Evolutionary conservation across 805 yeast species (phyloP).

Genomic region (Kregervanrija pseudodelftensis): DNA sequence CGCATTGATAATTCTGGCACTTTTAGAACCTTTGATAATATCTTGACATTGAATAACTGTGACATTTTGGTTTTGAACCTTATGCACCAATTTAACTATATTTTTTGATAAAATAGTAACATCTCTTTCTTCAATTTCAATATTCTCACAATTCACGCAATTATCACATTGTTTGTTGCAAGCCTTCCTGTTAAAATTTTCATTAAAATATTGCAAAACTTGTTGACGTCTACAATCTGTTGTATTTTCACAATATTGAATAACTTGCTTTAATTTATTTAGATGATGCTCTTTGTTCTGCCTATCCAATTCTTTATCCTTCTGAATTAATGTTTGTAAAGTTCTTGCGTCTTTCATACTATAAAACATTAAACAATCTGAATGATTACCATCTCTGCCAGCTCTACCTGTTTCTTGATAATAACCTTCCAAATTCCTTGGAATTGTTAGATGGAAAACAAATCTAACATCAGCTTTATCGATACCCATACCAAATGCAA

Average conservation of each 20-base stretch:
- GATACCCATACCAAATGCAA: conserved; percentile 99
- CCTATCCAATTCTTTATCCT: conserved; percentile 60
- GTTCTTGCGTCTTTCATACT: conserved; percentile 72
- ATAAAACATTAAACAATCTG: conserved; percentile 80
- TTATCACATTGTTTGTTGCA: conserved; percentile 83
- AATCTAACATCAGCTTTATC: conserved; percentile 93
- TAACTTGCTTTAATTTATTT: conserved; percentile 71
- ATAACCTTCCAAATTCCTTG: conserved; percentile 89
- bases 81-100: conserved; percentile 52
- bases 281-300: conserved; percentile 69
- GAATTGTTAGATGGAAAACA: conserved; percentile 83
- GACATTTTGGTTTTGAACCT: conserved; percentile 51
- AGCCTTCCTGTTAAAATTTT: conserved; percentile 54
- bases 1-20: conserved; percentile 49
- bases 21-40: conserved; percentile 65
- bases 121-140: conserved; percentile 49
- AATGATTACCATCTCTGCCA: conserved; percentile 85
- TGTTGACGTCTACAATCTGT: conserved; percentile 88
- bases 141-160: conserved; percentile 45
- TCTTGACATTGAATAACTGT: conserved; percentile 81
- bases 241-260: conserved; percentile 84
- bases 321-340: conserved; percentile 67
- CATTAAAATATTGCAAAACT: conserved; percentile 87
- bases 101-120: conserved; percentile 57
- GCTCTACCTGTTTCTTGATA: conserved; percentile 99